Conservation (phyloP, 805 yeast species). For the Candida yuanshanica region DNA sequence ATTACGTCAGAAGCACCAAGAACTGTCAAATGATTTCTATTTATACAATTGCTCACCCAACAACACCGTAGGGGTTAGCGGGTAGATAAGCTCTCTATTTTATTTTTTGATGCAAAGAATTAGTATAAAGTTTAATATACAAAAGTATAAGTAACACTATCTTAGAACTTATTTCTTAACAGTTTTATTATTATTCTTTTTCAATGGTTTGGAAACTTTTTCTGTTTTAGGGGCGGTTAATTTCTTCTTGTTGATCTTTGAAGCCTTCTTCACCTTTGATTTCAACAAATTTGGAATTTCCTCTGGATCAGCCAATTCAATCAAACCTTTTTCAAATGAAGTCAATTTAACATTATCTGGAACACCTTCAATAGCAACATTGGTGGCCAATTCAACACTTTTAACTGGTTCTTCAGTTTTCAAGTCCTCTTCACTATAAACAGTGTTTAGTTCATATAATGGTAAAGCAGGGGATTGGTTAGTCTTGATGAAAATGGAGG, state of each 20-base stretch:
- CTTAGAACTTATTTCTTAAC: neutral
- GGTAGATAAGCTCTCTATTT: too few species aligned
- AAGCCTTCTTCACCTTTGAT: conserved; percentile 41
- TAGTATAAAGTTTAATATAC: neutral
- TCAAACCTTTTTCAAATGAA: conserved; percentile 67
- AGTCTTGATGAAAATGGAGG: conserved; percentile 61
- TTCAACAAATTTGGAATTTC: conserved; percentile 59
- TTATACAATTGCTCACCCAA: too few species aligned
- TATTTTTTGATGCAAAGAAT: neutral
- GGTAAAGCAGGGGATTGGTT: conserved; percentile 79
- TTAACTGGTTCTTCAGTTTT: conserved; percentile 8
- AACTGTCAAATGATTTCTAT: too few species aligned
- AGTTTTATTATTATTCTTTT: conserved; percentile 2
- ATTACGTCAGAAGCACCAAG: too few species aligned
- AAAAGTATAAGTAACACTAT: neutral
- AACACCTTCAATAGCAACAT: conserved; percentile 28
- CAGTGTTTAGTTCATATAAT: conserved; percentile 58
- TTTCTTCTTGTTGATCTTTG: conserved; percentile 23
- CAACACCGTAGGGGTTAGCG: too few species aligned
- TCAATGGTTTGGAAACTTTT: neutral
- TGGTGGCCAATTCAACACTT: neutral
- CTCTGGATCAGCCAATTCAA: conserved; percentile 78
- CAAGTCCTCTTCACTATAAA: conserved; percentile 31
- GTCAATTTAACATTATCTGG: conserved; percentile 41
- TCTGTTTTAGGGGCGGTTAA: neutral